Conservation (phyloP, 2,329 filamentous ascomycete genomes). For the Cytospora chrysosperma region DNA sequence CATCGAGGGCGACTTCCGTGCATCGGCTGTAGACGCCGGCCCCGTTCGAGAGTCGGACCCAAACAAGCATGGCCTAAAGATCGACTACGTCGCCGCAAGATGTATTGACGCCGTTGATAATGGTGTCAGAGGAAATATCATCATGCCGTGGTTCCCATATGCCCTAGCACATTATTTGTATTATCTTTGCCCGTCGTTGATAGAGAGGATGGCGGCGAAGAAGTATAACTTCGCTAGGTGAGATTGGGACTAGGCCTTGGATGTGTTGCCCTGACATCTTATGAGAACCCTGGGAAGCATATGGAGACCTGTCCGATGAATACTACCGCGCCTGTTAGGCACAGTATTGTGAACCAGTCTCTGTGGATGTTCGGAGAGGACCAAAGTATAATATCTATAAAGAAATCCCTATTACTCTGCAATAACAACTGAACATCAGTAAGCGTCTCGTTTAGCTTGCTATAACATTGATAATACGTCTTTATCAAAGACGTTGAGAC, state of each 20-base stretch:
- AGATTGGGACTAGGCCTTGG: not conserved
- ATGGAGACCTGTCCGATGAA: no score
- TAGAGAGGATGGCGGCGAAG: constrained; percentile 32
- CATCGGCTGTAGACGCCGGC: constrained; percentile 34
- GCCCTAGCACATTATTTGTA: constrained; percentile 33
- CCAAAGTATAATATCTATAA: no score
- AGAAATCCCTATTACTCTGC: no score
- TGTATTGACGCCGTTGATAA: constrained; percentile 33
- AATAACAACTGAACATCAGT: no score
- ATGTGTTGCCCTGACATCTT: no score
- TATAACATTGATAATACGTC: no score
- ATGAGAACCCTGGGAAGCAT: no score
- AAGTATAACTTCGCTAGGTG: constrained; percentile 32
- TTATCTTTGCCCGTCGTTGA: constrained; percentile 32
- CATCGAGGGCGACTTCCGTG: constrained; percentile 37
- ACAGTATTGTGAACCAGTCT: no score
- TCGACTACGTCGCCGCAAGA: constrained; percentile 32
- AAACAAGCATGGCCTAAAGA: constrained; percentile 34
- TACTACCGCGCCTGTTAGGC: no score
- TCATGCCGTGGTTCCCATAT: constrained; percentile 35
- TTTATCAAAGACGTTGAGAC: no score
- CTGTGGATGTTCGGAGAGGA: no score
- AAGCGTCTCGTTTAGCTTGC: no score
- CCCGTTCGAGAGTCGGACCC: constrained; percentile 28
- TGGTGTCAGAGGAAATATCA: constrained; percentile 29